Evolutionary conservation across 805 yeast genomes (phyloP).

Genomic region (Middelhovenomyces tepae): DNA sequence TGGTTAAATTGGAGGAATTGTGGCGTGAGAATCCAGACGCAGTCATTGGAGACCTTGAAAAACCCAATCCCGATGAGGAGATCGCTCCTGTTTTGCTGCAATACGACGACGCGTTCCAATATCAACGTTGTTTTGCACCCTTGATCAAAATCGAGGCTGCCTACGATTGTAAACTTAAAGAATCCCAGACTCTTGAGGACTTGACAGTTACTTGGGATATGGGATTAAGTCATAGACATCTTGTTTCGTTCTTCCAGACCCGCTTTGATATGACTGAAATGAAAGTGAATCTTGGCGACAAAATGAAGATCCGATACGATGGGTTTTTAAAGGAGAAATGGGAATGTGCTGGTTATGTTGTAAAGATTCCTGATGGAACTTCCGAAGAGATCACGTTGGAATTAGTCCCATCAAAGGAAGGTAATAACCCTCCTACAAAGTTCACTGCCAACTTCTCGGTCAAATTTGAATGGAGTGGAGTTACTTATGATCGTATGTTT

Average conservation of each 20-base stretch:
- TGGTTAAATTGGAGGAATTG: conserved; percentile 63
- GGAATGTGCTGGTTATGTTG: conserved; percentile 65
- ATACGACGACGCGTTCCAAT: conserved; percentile 74
- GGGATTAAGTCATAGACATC: conserved; percentile 53
- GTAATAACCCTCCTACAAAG: conserved; percentile 41
- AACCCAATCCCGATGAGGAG: conserved; percentile 41
- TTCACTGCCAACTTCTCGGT: conserved; percentile 63
- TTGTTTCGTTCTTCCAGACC: conserved; percentile 62
- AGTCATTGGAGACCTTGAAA: conserved; percentile 55
- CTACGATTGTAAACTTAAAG: conserved; percentile 61
- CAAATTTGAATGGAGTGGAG: conserved; percentile 85
- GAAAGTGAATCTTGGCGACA: conserved; percentile 79
- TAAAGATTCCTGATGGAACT: conserved; percentile 57
- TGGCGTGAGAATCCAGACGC: conserved; percentile 73
- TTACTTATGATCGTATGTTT: conserved; percentile 78
- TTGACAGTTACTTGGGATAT: conserved; percentile 66
- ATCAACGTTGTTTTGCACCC: conserved; percentile 80
- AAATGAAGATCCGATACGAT: conserved; percentile 55
- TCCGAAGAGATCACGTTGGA: conserved; percentile 69
- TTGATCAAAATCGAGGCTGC: conserved; percentile 75
- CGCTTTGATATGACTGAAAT: conserved; percentile 56
- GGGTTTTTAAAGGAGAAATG: conserved; percentile 55
- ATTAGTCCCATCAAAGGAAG: conserved; percentile 41
- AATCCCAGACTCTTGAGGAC: conserved; percentile 67
- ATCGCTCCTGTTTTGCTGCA: conserved; percentile 65